phyloP scores from a whole-genome alignment of 2,329 filamentous ascomycete species.

The Neurospora crassa region DNA sequence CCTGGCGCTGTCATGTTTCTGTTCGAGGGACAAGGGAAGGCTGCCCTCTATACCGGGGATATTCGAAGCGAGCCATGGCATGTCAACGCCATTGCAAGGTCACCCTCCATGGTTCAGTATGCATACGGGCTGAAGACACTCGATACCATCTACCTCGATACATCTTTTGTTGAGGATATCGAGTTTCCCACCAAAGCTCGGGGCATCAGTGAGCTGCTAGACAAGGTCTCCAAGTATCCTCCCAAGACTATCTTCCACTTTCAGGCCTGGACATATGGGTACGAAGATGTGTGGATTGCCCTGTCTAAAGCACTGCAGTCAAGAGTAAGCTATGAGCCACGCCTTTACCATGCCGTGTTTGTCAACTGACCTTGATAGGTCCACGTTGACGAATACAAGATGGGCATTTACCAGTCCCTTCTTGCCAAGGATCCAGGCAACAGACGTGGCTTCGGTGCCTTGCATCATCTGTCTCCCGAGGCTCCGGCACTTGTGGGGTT shows the following conservation, averaged over 20 bases:
- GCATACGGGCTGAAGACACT: conserved; percentile 54
- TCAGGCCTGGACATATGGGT: conserved; percentile 79
- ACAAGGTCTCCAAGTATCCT: conserved; percentile 59
- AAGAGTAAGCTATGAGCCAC: conserved; percentile 31
- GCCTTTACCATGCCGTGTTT: too few species aligned
- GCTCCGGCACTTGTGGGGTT: conserved; percentile 64
- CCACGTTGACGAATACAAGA: conserved; percentile 76
- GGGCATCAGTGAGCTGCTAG: conserved; percentile 64
- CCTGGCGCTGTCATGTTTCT: conserved; percentile 87
- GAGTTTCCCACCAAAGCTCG: conserved; percentile 57
- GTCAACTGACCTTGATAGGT: conserved; percentile 34
- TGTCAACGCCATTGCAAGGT: conserved; percentile 61
- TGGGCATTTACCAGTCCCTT: conserved; percentile 60
- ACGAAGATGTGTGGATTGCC: conserved; percentile 86
- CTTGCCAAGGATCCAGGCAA: conserved; percentile 32
- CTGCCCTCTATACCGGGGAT: conserved; percentile 82
- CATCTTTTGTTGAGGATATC: conserved; percentile 52
- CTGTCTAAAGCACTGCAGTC: conserved; percentile 61
- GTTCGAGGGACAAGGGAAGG: conserved; percentile 62
- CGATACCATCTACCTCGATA: conserved; percentile 83
- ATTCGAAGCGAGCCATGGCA: conserved; percentile 82
- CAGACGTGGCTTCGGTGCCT: conserved; percentile 24
- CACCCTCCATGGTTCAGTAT: conserved; percentile 68
- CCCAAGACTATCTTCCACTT: conserved; percentile 72
- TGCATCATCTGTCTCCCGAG: conserved; percentile 42